Base-by-base conservation (phyloP, 345 rosid species). In the Sonneratia alba region DNA sequence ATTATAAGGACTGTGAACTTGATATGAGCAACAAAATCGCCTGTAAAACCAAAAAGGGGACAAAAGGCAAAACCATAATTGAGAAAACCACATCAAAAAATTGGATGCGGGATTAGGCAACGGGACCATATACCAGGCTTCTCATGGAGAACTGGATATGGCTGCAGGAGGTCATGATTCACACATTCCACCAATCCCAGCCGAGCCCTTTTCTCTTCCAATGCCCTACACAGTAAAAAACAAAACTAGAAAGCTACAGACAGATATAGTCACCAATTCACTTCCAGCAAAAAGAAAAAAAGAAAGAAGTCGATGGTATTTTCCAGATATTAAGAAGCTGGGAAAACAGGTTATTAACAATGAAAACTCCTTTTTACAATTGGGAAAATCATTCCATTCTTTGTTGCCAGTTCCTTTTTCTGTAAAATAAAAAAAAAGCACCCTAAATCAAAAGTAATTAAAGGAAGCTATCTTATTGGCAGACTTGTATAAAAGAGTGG, bases 201-300 rank as follows among this genome's bases (percentile, higher is more conserved):
- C 56, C 98, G 84, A 48, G 96, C 99, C 79, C 96, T 86, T 77
- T 96, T 96, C 87, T 96, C 99, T 83, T 96, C 99, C 67, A 96
- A 79, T 16, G 97, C 96, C 88, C 99, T 96, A 57, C 6, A 43
- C 27, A 68, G 36, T 12, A 19, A 38, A 42, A 40, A 68, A 8
- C 48, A 18, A 37, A 65, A 65, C 15, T 12, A 65, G 1, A 51
- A 51, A 51, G n/a, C 57, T 2, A 51, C 57, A 51, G 15, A 3
- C n/a, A 51, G 21, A 51, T 13, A 51, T 15, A 6, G 51, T 6
- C 3, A 14, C 15, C 51, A 40, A 40, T 40, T 40, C 43, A 40
- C 43, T 40, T 40, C 7, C 5, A 40, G 43, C 7, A 40, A 40
- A 40, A 40, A 40, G 9, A 40, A 40, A 40, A 40, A 40, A 4